Conservation (phyloP, 2,329 filamentous ascomycete species). For the Eutypella sp. region DNA sequence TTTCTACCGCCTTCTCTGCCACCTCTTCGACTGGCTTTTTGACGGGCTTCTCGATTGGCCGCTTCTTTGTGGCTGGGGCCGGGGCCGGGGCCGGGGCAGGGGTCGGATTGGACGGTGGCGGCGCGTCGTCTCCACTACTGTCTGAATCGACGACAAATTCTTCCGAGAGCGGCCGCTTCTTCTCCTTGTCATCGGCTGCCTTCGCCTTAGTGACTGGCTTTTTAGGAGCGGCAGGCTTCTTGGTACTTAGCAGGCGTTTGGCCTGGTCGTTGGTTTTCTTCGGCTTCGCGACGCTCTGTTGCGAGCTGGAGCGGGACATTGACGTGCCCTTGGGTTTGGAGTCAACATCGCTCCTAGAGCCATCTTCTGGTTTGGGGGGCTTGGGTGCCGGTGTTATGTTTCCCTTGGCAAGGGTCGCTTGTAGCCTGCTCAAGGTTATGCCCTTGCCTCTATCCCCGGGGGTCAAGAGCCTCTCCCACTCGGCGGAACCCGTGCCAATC, state of each 20-base stretch:
- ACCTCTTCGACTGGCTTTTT: conserved; percentile 12
- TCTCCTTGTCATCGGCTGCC: conserved; percentile 33
- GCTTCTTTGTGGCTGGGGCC: no score
- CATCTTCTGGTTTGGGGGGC: conserved; percentile 43
- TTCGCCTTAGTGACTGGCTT: conserved; percentile 42
- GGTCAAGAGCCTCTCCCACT: conserved; percentile 58
- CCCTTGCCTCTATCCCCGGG: conserved; percentile 55
- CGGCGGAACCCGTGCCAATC: conserved; percentile 48
- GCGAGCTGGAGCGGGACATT: conserved; percentile 47
- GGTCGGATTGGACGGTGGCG: conserved; percentile 34
- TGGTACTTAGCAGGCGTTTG: conserved; percentile 46
- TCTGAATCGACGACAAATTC: conserved; percentile 54
- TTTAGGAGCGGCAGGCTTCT: conserved; percentile 33
- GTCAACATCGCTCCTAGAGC: conserved; percentile 36
- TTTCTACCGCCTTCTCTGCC: conserved; percentile 10
- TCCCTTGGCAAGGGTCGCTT: conserved; percentile 52
- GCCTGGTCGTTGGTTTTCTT: conserved; percentile 54
- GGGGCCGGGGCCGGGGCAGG: no score
- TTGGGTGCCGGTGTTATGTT: conserved; percentile 43
- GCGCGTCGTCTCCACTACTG: conserved; percentile 48
- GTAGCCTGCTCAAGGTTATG: conserved; percentile 57
- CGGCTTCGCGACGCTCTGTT: conserved; percentile 44
- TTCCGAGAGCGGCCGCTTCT: conserved; percentile 43
- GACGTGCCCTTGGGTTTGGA: conserved; percentile 35
- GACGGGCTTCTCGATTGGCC: conserved; percentile 18